Evolutionary conservation across 495 filamentous ascomycete genomes (phyloP), one percentile per base, ranked within the genome.

Genomic region (Trichoderma gamsii): DNA sequence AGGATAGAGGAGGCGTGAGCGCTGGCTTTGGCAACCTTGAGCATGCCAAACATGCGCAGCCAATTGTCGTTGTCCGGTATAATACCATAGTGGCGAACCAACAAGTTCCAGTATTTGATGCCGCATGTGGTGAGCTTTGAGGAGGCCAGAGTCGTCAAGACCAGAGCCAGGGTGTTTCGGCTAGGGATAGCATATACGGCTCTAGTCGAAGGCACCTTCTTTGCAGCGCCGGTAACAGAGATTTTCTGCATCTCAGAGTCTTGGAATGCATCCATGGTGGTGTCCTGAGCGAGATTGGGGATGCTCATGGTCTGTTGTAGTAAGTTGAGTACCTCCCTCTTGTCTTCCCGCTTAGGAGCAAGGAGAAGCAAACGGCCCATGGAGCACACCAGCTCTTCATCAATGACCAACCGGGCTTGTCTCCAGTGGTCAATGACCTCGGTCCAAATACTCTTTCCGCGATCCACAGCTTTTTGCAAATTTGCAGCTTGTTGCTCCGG

Each of bases 271-370:
- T 16, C 41, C 8, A 18, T 63, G 35, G 63, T 27, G 15, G 27
- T 12, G 15, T 32, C 6, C 43, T 70, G 32, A 38, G 6, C 43
- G 38, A 63, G 74, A 12, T 81, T 71, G 16, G 88, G 86, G 69
- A 94, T 83, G 38, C 84, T 81, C 84, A 91, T 92, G 9, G 92
- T 90, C 76, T 96, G 90, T 65, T 91, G 80, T 16, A 93, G 76
- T 27, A 99, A 77, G 9, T 83, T 82, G 25, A 97, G 80, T 4
- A 95, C 80, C 72, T 90, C 85, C 69, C 91, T 85, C 72, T 80
- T 84, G 71, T 87, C 38, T 49, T 84, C 81, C 46, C 84, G 79
- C 29, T 83, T 81, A 21, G 76, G 75, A 11, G 88, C 84, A 29
- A 85, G 78, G 23, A 91, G 73, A 8, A 97, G 80, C 3, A 97